Base-by-base conservation (phyloP, 2,329 filamentous ascomycete genomes). In the Cladophialophora psammophila region DNA sequence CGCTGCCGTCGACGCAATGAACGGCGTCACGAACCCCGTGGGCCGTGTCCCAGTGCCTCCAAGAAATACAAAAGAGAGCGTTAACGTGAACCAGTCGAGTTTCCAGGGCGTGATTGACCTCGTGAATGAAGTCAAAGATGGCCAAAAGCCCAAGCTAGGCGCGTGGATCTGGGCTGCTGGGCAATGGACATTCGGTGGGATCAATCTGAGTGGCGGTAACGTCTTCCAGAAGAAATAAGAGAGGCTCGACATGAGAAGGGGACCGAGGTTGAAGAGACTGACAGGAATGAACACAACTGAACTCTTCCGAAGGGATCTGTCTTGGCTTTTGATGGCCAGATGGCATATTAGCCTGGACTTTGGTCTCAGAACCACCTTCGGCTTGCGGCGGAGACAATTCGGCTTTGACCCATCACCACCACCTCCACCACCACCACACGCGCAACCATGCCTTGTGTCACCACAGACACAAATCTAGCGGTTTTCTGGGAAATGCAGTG, bases 1-100 rank as follows among this genome's bases (percentile, higher is more conserved):
- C 63, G 81, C 83, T 6, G 88, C 89, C 0, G 89, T 91, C 1
- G 92, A 95, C 78, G 78, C 74, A 54, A 77, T 93, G 74, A 94
- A 94, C 76, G 79, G 80, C 4, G 81, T 87, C n/a, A 78, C 76
- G 6, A 73, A 76, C 34, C 74, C 81, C 0, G 78, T 82, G 6
- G 84, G 84, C 10, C 78, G 84, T 42, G 78, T 72, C 59, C 69
- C 76, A 8, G 69, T 78, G 6, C 76, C 77, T 5, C 59, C 69
- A 9, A 68, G 70, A 60, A 75, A 74, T 26, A 72, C 74, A 8
- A 67, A 74, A 6, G 73, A 72, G 18, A 77, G 72, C 53, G 71
- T 70, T 8, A 35, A 54, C 26, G 18, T 35, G n/a, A 77, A 75
- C 62, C 75, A 68, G 50, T 54, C 61, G 15, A 70, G 78, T 15